Evolutionary conservation across 192 early-diverging fungal species (phyloP), one percentile per base, ranked within the genome.

Genomic region (Coemansia sp.): DNA sequence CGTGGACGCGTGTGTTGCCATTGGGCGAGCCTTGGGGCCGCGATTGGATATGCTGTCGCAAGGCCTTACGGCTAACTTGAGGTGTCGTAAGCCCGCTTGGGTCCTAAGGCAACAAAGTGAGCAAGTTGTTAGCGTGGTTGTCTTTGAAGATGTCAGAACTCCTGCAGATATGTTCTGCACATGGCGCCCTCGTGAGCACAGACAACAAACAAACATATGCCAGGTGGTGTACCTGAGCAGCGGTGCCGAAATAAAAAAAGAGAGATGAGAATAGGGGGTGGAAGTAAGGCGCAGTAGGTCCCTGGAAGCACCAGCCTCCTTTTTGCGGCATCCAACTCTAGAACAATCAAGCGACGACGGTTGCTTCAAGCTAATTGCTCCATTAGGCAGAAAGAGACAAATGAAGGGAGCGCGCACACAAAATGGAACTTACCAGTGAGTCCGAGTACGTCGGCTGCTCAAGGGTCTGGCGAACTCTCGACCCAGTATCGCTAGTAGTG

Each of bases 41-140:
- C 3, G 67, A 31, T 23, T 60, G 58, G 36, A 76, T 48, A 50
- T 48, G 67, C 45, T 73, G 63, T 19, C 76, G 72, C 27, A 75
- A 27, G 15, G 64, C 67, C 59, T 45, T 63, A 53, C 81, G 81
- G 55, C 65, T 67, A 44, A 70, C 81, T 2, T 66, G 65, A 0
- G 81, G 81, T 21, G 81, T 84, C 41, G 76, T 69, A 46, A 78
- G 53, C 21, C 69, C 81, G 41, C 69, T 65, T 12, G 29, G 55
- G 37, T 83, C 76, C 80, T 78, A 83, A 32, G 19, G 2, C 11
- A 5, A 27, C 1, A 65, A 42, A 46, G 57, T 12, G 64, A 45
- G 34, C 31, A 62, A 34, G 36, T 9, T 19, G 27, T 50, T 50
- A 50, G 46, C 46, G 53, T 57, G 36, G 37, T 29, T 38, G 51